phyloP scores from a whole-genome alignment of 768 basidiomycete genomes.

The Cystofilobasidium macerans region DNA sequence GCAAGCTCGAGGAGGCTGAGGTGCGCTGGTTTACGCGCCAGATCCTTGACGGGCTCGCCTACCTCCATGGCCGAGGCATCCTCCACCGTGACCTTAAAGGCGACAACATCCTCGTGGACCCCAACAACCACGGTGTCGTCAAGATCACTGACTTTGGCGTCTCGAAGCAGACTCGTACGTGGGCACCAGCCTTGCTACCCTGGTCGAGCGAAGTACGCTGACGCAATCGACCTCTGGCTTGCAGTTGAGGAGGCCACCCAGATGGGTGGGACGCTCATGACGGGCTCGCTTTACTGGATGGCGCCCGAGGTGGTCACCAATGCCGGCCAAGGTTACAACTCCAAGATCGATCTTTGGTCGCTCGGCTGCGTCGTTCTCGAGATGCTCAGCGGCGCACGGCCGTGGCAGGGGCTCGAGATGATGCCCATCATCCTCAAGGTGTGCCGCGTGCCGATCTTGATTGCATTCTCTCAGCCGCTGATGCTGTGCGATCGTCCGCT shows the following conservation, averaged over 20 bases:
- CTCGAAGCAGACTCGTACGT: conserved; percentile 65
- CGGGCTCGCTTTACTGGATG: conserved; percentile 84
- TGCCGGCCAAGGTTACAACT: conserved; percentile 75
- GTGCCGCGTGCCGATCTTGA: conserved; percentile 32
- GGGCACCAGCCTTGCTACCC: neutral
- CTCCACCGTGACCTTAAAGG: conserved; percentile 94
- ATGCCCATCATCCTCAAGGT: conserved; percentile 94
- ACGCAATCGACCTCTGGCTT: conserved; percentile 46
- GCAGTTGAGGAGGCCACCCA: conserved; percentile 32
- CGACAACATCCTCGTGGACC: conserved; percentile 94
- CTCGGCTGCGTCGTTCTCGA: conserved; percentile 89
- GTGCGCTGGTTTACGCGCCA: conserved; percentile 67
- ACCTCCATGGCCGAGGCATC: conserved; percentile 82
- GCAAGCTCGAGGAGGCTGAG: conserved; percentile 76
- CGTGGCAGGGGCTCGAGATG: conserved; percentile 83
- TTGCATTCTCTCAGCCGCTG: too few species aligned
- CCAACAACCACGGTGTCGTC: conserved; percentile 58
- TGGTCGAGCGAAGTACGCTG: neutral
- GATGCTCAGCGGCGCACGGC: conserved; percentile 95
- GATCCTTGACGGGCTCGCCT: conserved; percentile 81
- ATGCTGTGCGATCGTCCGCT: too few species aligned
- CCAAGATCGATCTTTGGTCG: conserved; percentile 98
- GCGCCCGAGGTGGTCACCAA: conserved; percentile 49
- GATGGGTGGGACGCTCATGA: conserved; percentile 60
- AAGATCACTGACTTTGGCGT: conserved; percentile 99